Evolutionary conservation across 495 filamentous ascomycete genomes (phyloP).

Genomic region (Penicillium manginii): DNA sequence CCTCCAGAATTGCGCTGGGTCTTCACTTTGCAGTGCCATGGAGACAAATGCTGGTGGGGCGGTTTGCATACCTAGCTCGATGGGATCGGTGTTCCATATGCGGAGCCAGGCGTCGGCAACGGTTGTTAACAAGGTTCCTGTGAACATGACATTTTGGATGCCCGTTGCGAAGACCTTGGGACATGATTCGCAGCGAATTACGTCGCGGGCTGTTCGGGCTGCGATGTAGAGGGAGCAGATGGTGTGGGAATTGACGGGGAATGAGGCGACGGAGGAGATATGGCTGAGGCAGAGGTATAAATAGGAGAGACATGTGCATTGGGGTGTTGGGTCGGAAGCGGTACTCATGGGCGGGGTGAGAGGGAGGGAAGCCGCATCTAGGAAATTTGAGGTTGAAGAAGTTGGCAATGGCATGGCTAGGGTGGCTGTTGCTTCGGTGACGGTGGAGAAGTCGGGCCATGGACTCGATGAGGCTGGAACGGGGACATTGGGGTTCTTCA

Average conservation of each 20-base stretch:
- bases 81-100: constrained; percentile 38
- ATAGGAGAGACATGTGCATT: constrained; percentile 51
- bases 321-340: constrained; percentile 26
- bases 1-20: constrained; percentile 38
- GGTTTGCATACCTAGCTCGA: constrained; percentile 41
- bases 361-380: constrained; percentile 29
- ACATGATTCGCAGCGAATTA: constrained; percentile 63
- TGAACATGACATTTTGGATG: constrained; percentile 68
- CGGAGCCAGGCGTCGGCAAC: constrained; percentile 61
- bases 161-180: constrained; percentile 50
- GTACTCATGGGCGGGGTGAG: constrained; percentile 30
- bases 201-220: constrained; percentile 56
- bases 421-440: constrained; percentile 42
- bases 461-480: constrained; percentile 38
- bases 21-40: constrained; percentile 27
- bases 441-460: constrained; percentile 50
- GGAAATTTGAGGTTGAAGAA: constrained; percentile 31
- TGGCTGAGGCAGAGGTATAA: constrained; percentile 52
- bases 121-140: constrained; percentile 65
- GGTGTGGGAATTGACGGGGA: constrained; percentile 50
- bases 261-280: constrained; percentile 45
- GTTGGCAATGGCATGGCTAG: constrained; percentile 36
- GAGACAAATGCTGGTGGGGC: constrained; percentile 37
- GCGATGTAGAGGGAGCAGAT: constrained; percentile 61
- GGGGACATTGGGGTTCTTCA: constrained; percentile 29